Evolutionary conservation across 306 rosid species (phyloP).

Genomic region (Acacia confusa): DNA sequence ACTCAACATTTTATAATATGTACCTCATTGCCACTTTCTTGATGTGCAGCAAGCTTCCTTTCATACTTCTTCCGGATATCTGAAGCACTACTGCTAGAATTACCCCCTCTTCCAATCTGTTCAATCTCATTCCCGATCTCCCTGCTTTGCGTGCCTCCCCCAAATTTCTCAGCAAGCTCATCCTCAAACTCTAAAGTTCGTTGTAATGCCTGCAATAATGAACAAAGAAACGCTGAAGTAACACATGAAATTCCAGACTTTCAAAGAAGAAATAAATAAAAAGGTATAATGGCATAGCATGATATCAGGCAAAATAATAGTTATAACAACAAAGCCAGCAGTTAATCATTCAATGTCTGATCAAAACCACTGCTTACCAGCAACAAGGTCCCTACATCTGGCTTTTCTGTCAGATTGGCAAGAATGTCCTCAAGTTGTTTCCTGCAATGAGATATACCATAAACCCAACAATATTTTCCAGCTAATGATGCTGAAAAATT

Average conservation of each 20-base stretch:
- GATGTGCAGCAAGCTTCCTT: slow-evolving; percentile 82
- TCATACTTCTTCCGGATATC: slow-evolving; percentile 97
- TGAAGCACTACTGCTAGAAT: slow-evolving; percentile 61
- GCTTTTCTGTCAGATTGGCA: slow-evolving; percentile 78
- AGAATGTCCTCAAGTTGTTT: slow-evolving; percentile 97
- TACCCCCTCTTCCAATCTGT: slow-evolving; percentile 73
- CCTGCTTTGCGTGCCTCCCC: slow-evolving; percentile 81
- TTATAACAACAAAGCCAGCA: slow-evolving; percentile 12
- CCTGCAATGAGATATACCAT: slow-evolving; percentile 58
- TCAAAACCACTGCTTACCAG: slow-evolving; percentile 55
- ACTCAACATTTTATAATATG: slow-evolving; percentile 34
- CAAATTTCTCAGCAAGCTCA: slow-evolving; percentile 97
- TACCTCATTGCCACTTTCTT: slow-evolving; percentile 71
- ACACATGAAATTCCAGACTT: slow-evolving; percentile 18
- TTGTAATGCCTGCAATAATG: slow-evolving; percentile 78
- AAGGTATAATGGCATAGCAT: slow-evolving; percentile 12
- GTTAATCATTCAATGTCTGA: slow-evolving; percentile 16
- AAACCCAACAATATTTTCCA: slow-evolving; percentile 21
- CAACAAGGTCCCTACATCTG: slow-evolving; percentile 90
- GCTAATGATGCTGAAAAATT: slow-evolving; percentile 19
- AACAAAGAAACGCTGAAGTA: slow-evolving; percentile 33
- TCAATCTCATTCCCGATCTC: slow-evolving; percentile 84
- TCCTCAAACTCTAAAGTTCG: slow-evolving; percentile 97
- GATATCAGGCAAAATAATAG: slow-evolving; percentile 10
- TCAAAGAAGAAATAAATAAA: slow-evolving; percentile 17